Conservation (phyloP, 192 early-diverging fungal genomes). For the Gonapodya sp. region DNA sequence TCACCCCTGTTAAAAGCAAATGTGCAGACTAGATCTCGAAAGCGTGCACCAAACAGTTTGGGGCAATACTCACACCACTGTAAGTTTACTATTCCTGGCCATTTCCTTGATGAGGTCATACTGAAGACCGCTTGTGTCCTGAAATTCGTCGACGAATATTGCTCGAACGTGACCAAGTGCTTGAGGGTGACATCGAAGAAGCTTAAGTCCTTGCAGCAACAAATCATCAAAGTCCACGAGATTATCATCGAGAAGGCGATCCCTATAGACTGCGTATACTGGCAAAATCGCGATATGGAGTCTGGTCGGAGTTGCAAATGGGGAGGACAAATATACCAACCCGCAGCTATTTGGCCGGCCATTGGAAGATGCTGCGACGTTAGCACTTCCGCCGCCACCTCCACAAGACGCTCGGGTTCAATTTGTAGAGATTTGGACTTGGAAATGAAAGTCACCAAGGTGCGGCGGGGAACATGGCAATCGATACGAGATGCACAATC, state of each 20-base stretch:
- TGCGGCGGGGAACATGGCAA: not conserved
- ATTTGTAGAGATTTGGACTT: not conserved
- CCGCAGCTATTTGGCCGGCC: not conserved
- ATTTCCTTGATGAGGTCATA: not conserved
- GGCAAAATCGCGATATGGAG: too few relatives aligned
- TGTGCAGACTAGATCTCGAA: not conserved
- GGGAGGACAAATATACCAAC: too few relatives aligned
- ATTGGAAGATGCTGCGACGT: not conserved
- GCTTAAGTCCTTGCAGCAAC: not conserved
- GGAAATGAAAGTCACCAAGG: not conserved
- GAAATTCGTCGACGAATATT: constrained; percentile 8
- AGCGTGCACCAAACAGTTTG: too few relatives aligned
- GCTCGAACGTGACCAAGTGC: not conserved
- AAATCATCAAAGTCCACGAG: not conserved
- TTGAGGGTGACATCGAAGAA: not conserved
- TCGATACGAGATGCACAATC: not conserved
- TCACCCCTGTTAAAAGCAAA: not conserved
- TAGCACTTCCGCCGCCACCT: not conserved
- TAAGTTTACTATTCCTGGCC: not conserved
- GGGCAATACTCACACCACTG: not conserved
- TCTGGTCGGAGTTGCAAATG: too few relatives aligned
- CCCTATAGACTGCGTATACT: too few relatives aligned
- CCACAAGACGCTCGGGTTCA: not conserved
- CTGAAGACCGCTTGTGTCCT: constrained; percentile 6
- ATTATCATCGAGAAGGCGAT: too few relatives aligned